These are phyloP conservation scores for Marasmius tenuissimus DNA, from an alignment of 1,284 basidiomycete genomes.

Conservation along the genomic window DNA sequence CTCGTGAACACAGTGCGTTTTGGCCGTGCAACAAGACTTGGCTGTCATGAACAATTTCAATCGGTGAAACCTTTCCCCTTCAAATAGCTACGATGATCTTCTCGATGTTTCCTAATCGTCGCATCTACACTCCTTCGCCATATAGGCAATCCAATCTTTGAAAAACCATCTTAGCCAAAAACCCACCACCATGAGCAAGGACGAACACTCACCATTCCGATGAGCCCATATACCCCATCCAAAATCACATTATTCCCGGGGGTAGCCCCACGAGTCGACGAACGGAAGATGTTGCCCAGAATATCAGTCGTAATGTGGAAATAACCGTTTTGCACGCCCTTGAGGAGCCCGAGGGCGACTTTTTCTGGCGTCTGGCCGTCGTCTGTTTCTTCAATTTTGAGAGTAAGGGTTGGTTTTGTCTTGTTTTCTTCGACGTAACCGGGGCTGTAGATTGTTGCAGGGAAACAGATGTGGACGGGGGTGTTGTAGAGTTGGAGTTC, in stretches of 20 bases:
- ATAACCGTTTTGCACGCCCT: slow-evolving; percentile 71
- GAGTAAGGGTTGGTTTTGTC: slow-evolving; percentile 79
- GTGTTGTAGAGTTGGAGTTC: slow-evolving; percentile 85
- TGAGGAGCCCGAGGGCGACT: not conserved
- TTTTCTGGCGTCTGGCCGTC: slow-evolving; percentile 62
- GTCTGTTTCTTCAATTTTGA: slow-evolving; percentile 83
- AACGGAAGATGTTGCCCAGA: slow-evolving; percentile 68
- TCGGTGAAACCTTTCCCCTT: slow-evolving; percentile 26
- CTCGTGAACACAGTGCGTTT: too few species aligned
- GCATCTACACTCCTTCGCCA: slow-evolving; percentile 55
- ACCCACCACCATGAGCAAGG: not conserved
- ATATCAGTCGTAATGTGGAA: slow-evolving; percentile 80
- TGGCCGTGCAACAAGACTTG: too few species aligned
- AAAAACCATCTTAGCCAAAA: too few species aligned
- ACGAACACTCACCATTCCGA: slow-evolving; percentile 30
- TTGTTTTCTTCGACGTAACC: slow-evolving; percentile 82
- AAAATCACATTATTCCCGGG: slow-evolving; percentile 62
- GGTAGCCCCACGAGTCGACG: slow-evolving; percentile 66
- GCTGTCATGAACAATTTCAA: not conserved
- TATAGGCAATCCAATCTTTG: slow-evolving; percentile 16
- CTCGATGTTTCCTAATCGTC: slow-evolving; percentile 40
- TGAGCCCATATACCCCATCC: slow-evolving; percentile 47
- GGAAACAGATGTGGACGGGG: slow-evolving; percentile 85
- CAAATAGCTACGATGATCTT: slow-evolving; percentile 50
- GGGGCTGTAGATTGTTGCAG: slow-evolving; percentile 82